Evolutionary conservation across 345 rosid species (phyloP), one percentile per base, ranked within the genome.

Genomic region (Salix purpurea): DNA sequence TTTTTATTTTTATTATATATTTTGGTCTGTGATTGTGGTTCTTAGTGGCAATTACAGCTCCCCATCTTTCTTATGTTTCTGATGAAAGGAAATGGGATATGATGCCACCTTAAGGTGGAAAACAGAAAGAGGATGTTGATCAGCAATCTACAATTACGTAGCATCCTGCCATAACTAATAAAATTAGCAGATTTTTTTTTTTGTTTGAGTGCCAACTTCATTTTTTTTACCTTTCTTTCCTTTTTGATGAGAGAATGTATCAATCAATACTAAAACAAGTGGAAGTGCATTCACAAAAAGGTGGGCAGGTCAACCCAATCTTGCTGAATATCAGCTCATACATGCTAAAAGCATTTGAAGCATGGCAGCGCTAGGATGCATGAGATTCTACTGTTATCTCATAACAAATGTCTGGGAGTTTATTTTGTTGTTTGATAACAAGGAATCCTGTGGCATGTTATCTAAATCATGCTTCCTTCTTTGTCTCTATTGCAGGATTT

Each of bases 401-500:
- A 23, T 58, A 23, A 58, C 26, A 23, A 58, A n/a, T 58, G 28
- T 24, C 64, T 23, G 64, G 14, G 28, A n/a, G 23, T 23, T 66
- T 34, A 36, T 66, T 34, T 66, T 66, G 5, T 30, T 66, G 21
- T 32, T 8, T 66, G 64, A 4, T 2, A 23, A 10, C 23, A 58
- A 58, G 28, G 13, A 58, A 58, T 58, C 28, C 28, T 23, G 14
- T 58, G 64, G 28, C 2, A 58, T 23, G 6, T 58, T 23, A 58
- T 58, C 64, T 0, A 23, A 58, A 58, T 23, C 26, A n/a, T 58
- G 26, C 15, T 16, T 74, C 56, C 46, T 61, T 30, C 3, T 60
- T 30, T 26, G 23, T 58, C 50, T 7, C 65, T 37, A 14, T 73
- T 78, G 36, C 88, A 94, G 99, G 98, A 96, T 85, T 96, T 96